Percentiles rank a stretch among this genome's conserved stretches.
phyloP scores from a whole-genome alignment of 345 rosid species.

The Raphanus raphanistrum region DNA sequence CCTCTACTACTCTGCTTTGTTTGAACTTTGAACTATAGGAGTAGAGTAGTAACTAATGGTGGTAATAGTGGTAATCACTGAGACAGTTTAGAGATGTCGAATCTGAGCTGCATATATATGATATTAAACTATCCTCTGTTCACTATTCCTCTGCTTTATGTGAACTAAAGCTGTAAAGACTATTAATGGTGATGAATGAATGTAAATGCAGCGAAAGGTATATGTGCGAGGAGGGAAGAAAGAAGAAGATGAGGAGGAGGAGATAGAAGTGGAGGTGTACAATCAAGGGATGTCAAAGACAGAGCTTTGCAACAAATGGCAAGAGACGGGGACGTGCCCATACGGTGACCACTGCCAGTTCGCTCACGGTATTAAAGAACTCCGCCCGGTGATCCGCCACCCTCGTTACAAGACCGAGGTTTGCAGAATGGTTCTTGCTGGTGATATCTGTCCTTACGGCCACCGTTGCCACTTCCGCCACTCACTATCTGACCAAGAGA shows the following conservation, averaged over 20 bases:
- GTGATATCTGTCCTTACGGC: conserved; percentile 80
- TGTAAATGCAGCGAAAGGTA: conserved; percentile 44
- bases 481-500: conserved; percentile 76
- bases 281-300: conserved; percentile 89
- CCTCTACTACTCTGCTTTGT: neutral
- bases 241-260: conserved; percentile 48
- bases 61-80: neutral
- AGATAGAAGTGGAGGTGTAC: conserved; percentile 65
- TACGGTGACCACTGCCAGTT: conserved; percentile 69
- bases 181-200: conserved; percentile 14
- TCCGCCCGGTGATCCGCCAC: conserved; percentile 88
- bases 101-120: neutral
- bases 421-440: conserved; percentile 81
- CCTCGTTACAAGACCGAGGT: conserved; percentile 92
- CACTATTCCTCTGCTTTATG: neutral
- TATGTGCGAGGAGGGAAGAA: conserved; percentile 38
- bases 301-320: conserved; percentile 98
- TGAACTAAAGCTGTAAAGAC: neutral
- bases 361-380: conserved; percentile 86
- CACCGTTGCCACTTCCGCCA: conserved; percentile 97
- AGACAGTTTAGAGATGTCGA: neutral
- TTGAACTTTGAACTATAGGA: neutral
- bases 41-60: conserved; percentile 2
- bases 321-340: conserved; percentile 58
- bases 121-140: neutral